phyloP scores from a whole-genome alignment of 179 eudicot species.

The Vitellaria paradoxa region DNA sequence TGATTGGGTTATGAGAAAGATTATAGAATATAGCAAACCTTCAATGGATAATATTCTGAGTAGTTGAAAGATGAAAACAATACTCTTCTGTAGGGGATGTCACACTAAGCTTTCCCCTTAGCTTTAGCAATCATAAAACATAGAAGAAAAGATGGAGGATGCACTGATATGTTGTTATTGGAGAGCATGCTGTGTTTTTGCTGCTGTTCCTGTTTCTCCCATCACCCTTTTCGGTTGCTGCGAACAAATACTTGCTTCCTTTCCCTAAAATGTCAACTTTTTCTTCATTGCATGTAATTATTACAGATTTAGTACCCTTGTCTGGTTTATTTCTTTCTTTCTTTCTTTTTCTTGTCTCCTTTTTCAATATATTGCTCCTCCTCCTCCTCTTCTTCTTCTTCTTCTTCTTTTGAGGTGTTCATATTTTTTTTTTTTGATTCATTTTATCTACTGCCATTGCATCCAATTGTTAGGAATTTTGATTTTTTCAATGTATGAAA shows the following conservation, averaged over 20 bases:
- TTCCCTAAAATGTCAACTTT: not conserved
- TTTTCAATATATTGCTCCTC: no score
- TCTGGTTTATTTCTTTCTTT: no score
- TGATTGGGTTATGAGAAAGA: not conserved
- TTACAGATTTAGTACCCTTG: no score
- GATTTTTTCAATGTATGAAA: no score
- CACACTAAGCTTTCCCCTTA: not conserved
- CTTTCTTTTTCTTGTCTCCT: no score
- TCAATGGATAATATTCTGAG: not conserved
- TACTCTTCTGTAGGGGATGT: not conserved
- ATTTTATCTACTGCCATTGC: no score
- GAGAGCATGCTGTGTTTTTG: not conserved
- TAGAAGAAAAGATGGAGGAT: conserved; percentile 8
- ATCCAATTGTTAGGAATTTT: no score
- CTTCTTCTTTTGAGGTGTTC: no score
- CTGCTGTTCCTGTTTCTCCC: not conserved
- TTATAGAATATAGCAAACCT: not conserved
- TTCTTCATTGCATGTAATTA: no score
- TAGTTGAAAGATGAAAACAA: not conserved
- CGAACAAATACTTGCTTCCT: not conserved
- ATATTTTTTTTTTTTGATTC: no score
- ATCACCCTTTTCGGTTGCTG: not conserved
- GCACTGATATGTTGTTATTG: no score
- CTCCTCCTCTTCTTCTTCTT: no score
- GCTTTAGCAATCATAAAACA: not conserved